Percentiles rank a stretch among this genome's conserved stretches.
These are phyloP conservation scores for Heliosperma pusillum DNA, from an alignment of 148 eudicot species.

Conservation along the genomic window DNA sequence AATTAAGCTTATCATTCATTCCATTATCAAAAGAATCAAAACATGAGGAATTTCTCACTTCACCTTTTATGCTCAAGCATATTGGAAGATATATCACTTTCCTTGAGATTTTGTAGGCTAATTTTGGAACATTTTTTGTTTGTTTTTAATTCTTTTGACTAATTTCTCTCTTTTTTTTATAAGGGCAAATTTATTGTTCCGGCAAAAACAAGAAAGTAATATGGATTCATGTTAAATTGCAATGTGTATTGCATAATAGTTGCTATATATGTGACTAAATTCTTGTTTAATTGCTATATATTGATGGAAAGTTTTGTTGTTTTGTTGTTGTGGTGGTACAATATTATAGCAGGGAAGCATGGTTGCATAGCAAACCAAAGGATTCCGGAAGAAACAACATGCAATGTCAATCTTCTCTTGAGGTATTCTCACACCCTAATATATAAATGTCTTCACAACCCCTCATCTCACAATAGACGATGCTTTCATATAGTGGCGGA, in stretches of 20 bases:
- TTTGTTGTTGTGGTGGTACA: constrained; percentile 16
- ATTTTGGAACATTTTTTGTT: neutral
- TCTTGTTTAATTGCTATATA: too few species aligned
- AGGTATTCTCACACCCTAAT: constrained; percentile 34
- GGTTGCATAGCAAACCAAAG: constrained; percentile 74
- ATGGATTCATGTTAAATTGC: too few species aligned
- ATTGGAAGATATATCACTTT: constrained; percentile 33
- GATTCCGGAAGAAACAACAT: constrained; percentile 50
- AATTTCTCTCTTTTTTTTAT: too few species aligned
- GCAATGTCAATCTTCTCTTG: constrained; percentile 60
- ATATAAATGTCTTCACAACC: too few species aligned
- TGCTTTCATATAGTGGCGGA: too few species aligned
- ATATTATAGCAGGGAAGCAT: constrained; percentile 79
- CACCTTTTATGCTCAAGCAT: constrained; percentile 19
- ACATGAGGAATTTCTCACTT: constrained; percentile 14
- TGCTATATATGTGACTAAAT: too few species aligned
- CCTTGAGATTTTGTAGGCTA: constrained; percentile 65
- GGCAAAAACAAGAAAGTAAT: too few species aligned
- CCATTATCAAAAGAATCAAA: constrained; percentile 18
- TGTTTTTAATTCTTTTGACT: too few species aligned
- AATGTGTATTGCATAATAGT: too few species aligned
- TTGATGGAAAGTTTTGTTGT: constrained; percentile 29
- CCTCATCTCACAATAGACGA: too few species aligned
- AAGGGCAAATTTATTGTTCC: too few species aligned
- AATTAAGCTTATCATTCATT: constrained; percentile 19